Evolutionary conservation across 129 eudicot genomes (phyloP), one percentile per base, ranked within the genome.

Genomic region (Tanacetum coccineum): DNA sequence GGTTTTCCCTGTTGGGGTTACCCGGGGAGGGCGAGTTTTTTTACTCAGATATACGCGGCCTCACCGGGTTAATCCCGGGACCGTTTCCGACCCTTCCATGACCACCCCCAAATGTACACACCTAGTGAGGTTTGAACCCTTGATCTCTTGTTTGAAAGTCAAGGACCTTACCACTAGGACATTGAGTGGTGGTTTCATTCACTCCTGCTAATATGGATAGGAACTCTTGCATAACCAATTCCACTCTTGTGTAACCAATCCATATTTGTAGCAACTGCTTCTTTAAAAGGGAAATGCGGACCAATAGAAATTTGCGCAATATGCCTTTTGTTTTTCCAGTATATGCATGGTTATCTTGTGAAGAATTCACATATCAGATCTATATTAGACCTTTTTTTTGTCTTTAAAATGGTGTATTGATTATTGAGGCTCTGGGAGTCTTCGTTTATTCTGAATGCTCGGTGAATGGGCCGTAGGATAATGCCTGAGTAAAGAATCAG

Each of bases 221-320:
- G 26, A 9, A 54, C 18, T 20, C n/a, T n/a, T n/a, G n/a, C n/a
- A n/a, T n/a, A n/a, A n/a, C n/a, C n/a, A n/a, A n/a, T n/a, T n/a
- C 15, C 13, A 57, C 62, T 57, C 40, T 13, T 25, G 13, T 14
- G 14, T 25, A 25, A 57, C 62, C 40, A 49, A 48, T 25, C 26
- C 15, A 3, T 26, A 4, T 6, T 47, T 40, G 30, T 46, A 65
- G 57, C 13, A 65, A 32, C 25, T 65, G 20, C 26, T 46, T 56
- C 5, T 66, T 66, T 25, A n/a, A 47, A 26, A 25, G 28, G 48
- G 70, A 45, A 65, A 57, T 42, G 70, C 11, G 9, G 58, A 65
- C 53, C 28, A 25, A 49, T n/a, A 49, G 22, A 25, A 50, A 66
- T 48, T 7, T 28, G 47, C 15, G 25, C 40, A 4, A 53, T 4